These are phyloP conservation scores for Tricholoma terreum DNA, from an alignment of 768 basidiomycete species.

Conservation along the genomic window DNA sequence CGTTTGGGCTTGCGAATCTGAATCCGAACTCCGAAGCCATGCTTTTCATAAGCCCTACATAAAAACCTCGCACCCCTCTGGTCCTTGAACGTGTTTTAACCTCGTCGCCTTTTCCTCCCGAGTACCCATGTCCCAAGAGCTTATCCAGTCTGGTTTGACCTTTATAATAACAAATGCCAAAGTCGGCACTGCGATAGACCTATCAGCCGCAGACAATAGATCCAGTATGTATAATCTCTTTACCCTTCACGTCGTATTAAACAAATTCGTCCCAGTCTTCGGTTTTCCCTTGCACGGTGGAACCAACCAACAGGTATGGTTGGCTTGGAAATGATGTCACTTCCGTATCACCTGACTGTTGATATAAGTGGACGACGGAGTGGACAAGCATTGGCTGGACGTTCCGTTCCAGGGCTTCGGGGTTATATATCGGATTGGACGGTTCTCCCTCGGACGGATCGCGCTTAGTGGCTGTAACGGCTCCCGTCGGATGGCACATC, in stretches of 20 bases:
- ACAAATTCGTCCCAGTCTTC: constrained; percentile 34
- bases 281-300: constrained; percentile 43
- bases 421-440: constrained; percentile 38
- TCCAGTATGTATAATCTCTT: constrained; percentile 34
- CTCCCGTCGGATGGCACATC: constrained; percentile 48
- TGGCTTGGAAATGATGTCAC: not conserved
- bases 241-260: not conserved
- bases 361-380: constrained; percentile 45
- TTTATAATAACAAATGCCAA: constrained; percentile 53
- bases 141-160: constrained; percentile 33
- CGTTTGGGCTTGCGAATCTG: not conserved
- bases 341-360: not conserved
- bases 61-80: not conserved
- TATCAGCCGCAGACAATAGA: constrained; percentile 49
- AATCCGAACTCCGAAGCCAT: constrained; percentile 5
- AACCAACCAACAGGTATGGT: constrained; percentile 46
- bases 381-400: constrained; percentile 37
- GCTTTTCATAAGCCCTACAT: constrained; percentile 3
- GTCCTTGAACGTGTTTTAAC: not conserved
- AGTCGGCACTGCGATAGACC: constrained; percentile 50
- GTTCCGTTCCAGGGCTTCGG: constrained; percentile 40
- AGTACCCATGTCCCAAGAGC: constrained; percentile 16
- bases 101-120: not conserved
- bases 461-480: constrained; percentile 33
- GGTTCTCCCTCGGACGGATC: constrained; percentile 41